A percentile compares a stretch with the other conserved stretches of the same genome.
Evolutionary conservation across 768 basidiomycete species (phyloP).

Genomic region (Mycena indigotica): DNA sequence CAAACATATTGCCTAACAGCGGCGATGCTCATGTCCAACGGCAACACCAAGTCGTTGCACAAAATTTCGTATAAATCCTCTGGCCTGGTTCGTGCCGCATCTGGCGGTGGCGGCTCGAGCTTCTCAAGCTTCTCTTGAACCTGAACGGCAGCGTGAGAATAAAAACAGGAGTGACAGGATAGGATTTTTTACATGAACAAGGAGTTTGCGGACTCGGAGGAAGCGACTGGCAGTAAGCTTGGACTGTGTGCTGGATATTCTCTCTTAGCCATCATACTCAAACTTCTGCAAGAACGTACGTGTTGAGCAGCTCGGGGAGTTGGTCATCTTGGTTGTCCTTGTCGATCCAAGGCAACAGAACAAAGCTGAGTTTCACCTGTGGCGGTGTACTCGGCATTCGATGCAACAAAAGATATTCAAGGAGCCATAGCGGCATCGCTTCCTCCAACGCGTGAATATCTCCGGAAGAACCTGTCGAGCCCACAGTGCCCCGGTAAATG

Average conservation of each 20-base stretch:
- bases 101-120: constrained; percentile 37
- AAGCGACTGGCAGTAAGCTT: constrained; percentile 88
- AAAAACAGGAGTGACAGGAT: not conserved
- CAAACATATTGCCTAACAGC: constrained; percentile 89
- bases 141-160: constrained; percentile 36
- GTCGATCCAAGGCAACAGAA: constrained; percentile 75
- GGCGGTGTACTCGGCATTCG: constrained; percentile 53
- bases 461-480: constrained; percentile 48
- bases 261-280: constrained; percentile 7
- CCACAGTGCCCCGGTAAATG: constrained; percentile 74
- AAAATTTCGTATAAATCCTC: constrained; percentile 86
- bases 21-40: constrained; percentile 87
- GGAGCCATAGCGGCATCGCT: constrained; percentile 82
- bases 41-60: constrained; percentile 82
- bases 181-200: constrained; percentile 66
- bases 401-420: constrained; percentile 81
- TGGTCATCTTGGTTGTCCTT: constrained; percentile 59
- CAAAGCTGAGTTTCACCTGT: constrained; percentile 81
- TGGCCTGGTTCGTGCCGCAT: constrained; percentile 37
- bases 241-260: constrained; percentile 59
- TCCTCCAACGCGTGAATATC: constrained; percentile 62
- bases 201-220: constrained; percentile 83
- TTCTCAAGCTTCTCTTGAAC: constrained; percentile 84
- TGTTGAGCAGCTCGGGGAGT: constrained; percentile 82
- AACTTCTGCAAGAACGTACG: constrained; percentile 52